Evolutionary conservation across 2,329 filamentous ascomycete genomes (phyloP), one percentile per base, ranked within the genome.

Genomic region (Sporothrix pseudoabietina): DNA sequence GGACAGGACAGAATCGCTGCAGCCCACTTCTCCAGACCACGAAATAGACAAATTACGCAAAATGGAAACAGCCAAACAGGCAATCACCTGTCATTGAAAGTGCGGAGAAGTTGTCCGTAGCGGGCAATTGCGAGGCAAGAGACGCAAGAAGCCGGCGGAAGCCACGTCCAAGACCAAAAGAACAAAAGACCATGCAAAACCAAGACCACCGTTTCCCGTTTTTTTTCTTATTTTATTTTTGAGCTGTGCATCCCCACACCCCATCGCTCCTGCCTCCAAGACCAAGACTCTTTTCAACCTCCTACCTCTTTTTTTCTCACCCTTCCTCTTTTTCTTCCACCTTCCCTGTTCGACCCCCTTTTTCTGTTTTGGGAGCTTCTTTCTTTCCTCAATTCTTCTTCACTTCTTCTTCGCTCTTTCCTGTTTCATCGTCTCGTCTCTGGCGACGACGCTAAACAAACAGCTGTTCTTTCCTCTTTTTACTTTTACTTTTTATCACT

Each of bases 81-180:
- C 57, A 66, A 8, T 30, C 9, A 39, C 30, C 61, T 47, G 61
- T 47, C 61, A 66, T 44, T 14, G 39, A 63, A n/a, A 41, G 61
- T 66, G 61, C 61, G 61, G 61, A 66, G 61, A 66, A 66, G n/a
- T 55, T 10, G 52, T 55, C 52, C 22, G 52, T 54, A 54, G n/a
- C 22, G 52, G 9, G 52, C 16, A 54, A 22, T n/a, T 26, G 52
- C 19, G n/a, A 54, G 19, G 52, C 19, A 49, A 19, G 8, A 22
- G n/a, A 54, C 7, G 52, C 19, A 49, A 19, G 8, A 22, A 55
- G 52, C 52, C 52, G 9, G 22, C 26, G 26, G 52, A 55, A 55
- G 30, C 52, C 52, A 55, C 52, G n/a, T n/a, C 52, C 49, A n/a
- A n/a, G 49, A n/a, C 49, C 52, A 55, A 26, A n/a, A n/a, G 49